Conservation (phyloP, 192 early-diverging fungal species). For the Backusella circina region DNA sequence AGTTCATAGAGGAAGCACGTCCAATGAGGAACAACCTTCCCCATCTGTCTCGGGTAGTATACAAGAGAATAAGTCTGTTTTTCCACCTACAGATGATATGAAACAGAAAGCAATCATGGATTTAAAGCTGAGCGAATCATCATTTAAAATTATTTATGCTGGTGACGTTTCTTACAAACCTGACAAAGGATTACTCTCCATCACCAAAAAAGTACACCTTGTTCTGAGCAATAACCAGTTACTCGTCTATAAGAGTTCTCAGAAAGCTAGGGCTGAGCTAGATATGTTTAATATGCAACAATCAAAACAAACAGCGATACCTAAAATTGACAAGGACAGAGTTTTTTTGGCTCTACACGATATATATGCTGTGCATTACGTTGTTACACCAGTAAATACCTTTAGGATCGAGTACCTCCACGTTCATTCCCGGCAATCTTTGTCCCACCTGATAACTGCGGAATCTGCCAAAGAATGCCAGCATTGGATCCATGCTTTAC, state of each 20-base stretch:
- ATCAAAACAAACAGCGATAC: background rate
- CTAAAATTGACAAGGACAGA: constrained; percentile 1
- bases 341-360: background rate
- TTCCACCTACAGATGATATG: constrained; percentile 2
- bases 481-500: constrained; percentile 25
- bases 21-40: background rate
- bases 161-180: constrained; percentile 17
- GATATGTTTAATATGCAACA: constrained; percentile 16
- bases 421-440: background rate
- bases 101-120: constrained; percentile 8
- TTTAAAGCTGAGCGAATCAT: background rate
- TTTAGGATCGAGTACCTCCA: constrained; percentile 31
- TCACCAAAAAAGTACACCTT: constrained; percentile 23
- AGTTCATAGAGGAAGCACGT: background rate
- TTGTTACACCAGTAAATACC: background rate
- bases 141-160: constrained; percentile 22
- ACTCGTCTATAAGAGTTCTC: constrained; percentile 22
- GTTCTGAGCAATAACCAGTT: constrained; percentile 30
- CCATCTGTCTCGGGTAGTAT: background rate
- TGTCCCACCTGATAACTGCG: constrained; percentile 1
- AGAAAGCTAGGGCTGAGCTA: constrained; percentile 21
- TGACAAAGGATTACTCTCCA: constrained; percentile 4
- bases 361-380: constrained; percentile 22
- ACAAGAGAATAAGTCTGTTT: background rate
- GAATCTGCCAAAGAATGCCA: constrained; percentile 10